Percentiles rank a stretch among this genome's conserved stretches.
Evolutionary conservation across 2,329 filamentous ascomycete species (phyloP).

Genomic region (Colletotrichum sp.): DNA sequence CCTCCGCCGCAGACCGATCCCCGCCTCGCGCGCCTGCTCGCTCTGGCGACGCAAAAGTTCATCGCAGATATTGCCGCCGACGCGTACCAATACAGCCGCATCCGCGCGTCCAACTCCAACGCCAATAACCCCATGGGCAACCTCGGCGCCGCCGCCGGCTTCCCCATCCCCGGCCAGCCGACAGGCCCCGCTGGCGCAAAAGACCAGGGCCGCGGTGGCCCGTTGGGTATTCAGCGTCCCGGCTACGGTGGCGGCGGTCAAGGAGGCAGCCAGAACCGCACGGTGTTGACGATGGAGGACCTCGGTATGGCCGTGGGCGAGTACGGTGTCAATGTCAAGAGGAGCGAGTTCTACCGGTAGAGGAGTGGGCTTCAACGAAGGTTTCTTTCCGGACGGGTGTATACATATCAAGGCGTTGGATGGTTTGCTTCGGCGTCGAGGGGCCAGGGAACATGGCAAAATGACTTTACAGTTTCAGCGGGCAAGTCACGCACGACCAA

Average conservation of each 20-base stretch:
- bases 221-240: slow-evolving; percentile 76
- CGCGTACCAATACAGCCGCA: slow-evolving; percentile 96
- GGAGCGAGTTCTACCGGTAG: slow-evolving; percentile 93
- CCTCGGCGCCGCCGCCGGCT: slow-evolving; percentile 76
- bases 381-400: not conserved
- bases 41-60: slow-evolving; percentile 98
- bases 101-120: slow-evolving; percentile 86
- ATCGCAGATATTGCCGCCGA: slow-evolving; percentile 97
- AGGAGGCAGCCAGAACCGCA: slow-evolving; percentile 86
- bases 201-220: slow-evolving; percentile 62
- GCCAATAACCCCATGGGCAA: slow-evolving; percentile 92
- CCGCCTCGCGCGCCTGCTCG: slow-evolving; percentile 89
- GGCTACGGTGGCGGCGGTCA: slow-evolving; percentile 89
- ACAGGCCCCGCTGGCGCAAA: slow-evolving; percentile 62
- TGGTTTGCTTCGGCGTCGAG: slow-evolving; percentile 12
- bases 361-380: not conserved
- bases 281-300: slow-evolving; percentile 98
- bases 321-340: slow-evolving; percentile 97
- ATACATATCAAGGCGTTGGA: slow-evolving; percentile 14
- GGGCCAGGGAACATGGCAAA: not conserved
- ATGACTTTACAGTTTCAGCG: not conserved
- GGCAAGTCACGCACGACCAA: not conserved
- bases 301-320: slow-evolving; percentile 97
- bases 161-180: slow-evolving; percentile 66
- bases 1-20: slow-evolving; percentile 90